Evolutionary conservation across 495 filamentous ascomycete species (phyloP).

Genomic region (Hypomontagnella monticulosa): DNA sequence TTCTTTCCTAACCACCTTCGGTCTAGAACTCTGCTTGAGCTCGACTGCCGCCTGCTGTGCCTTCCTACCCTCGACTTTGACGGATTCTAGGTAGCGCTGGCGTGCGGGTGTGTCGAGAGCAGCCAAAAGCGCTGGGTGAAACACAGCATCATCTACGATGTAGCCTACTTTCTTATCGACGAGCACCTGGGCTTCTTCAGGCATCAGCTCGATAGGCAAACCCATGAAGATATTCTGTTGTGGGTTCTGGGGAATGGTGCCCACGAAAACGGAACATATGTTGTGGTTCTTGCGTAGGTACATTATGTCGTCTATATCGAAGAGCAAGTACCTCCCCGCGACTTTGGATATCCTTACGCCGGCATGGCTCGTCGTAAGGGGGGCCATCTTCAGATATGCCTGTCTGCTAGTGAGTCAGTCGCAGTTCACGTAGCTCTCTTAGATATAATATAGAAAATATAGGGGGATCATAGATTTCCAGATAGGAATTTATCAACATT

Average conservation of each 20-base stretch:
- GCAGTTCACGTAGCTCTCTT: background rate
- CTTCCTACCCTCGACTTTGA: slow-evolving; percentile 53
- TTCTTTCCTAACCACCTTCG: slow-evolving; percentile 39
- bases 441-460: background rate
- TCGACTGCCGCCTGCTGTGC: slow-evolving; percentile 49
- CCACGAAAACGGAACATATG: slow-evolving; percentile 87
- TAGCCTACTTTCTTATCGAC: slow-evolving; percentile 82
- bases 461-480: slow-evolving; percentile 51
- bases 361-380: slow-evolving; percentile 33
- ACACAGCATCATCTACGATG: slow-evolving; percentile 77
- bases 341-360: slow-evolving; percentile 82
- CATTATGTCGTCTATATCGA: slow-evolving; percentile 83
- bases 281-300: slow-evolving; percentile 82
- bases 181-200: slow-evolving; percentile 86
- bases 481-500: slow-evolving; percentile 51
- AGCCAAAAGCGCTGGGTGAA: slow-evolving; percentile 69
- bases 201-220: slow-evolving; percentile 86
- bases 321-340: slow-evolving; percentile 84
- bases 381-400: slow-evolving; percentile 37
- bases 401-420: slow-evolving; percentile 38
- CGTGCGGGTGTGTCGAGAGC: slow-evolving; percentile 66
- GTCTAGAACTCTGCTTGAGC: slow-evolving; percentile 28
- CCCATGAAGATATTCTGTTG: slow-evolving; percentile 96
- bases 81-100: slow-evolving; percentile 52
- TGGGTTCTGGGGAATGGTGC: slow-evolving; percentile 87